Evolutionary conservation across 2,329 filamentous ascomycete genomes (phyloP), one percentile per base, ranked within the genome.

Genomic region (Penicillium sp.): DNA sequence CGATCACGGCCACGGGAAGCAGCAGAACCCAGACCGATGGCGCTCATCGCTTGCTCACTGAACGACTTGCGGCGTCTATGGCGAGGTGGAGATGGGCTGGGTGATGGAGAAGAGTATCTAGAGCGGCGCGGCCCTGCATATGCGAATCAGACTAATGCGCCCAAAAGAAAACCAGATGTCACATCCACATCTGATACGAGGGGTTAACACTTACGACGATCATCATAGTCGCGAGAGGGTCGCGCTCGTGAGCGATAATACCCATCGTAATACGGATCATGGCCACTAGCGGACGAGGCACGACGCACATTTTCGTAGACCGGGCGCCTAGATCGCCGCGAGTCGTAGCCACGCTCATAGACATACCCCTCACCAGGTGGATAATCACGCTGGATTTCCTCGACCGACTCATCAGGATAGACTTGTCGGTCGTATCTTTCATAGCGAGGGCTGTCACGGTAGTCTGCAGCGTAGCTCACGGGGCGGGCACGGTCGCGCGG

Each of bases 321-420:
- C 9, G 71, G 63, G 41, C 62, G 63, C 8, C 57, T 53, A 3
- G 63, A 48, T 26, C 59, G 64, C 7, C 62, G 52, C 13, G 60
- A 54, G 24, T 46, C 49, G 46, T 63, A 66, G 16, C 54, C 47
- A n/a, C 64, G 64, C 45, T 67, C 72, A 54, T 74, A 71, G 52
- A 63, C 68, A 55, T 74, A 72, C 37, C 82, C 86, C 6, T 70
- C 67, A 37, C 87, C 88, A 7, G 91, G 90, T 31, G 90, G 90
- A 68, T 96, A 96, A 65, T 96, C 90, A 64, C 91, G 87, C 62
- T 86, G 86, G 58, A 96, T 86, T 76, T 96, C 90, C 76, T 96
- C 93, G 70, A 96, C 31, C 2, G 87, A 87, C 26, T 88, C 78
- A 46, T 88, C 87, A 52, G 63, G 67, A 57, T 67, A 65, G 52